Base-by-base conservation (phyloP, 441 rosid species). In the Gossypium gossypioides region DNA sequence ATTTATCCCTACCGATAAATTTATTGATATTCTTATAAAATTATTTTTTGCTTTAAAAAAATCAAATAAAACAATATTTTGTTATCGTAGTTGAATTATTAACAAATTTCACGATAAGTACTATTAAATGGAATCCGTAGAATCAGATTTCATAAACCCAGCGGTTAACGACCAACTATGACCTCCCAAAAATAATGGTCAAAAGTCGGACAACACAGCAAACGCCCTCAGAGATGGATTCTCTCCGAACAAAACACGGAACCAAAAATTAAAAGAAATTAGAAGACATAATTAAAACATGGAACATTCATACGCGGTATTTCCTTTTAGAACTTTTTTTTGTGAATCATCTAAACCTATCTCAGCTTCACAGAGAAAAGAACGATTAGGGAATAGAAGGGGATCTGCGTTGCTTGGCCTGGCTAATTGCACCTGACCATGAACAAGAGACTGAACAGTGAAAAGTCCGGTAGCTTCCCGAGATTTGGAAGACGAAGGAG, bases 151-250 rank as follows among this genome's bases (percentile, higher is more conserved):
- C 55, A 50, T 50, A 50, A 50, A 50, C 19, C 18, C 19, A 50
- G 18, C 21, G 66, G 76, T 62, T 76, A 80, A 76, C 55, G 1
- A 16, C 21, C 32, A 67, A 51, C 13, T 22, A 34, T 61, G 59
- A 65, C 75, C 55, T 71, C 72, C 59, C 71, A 62, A 64, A 70
- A 76, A 69, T 70, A 73, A 77, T 24, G 74, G 79, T 50, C 24
- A 22, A 63, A 76, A 71, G 9, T 44, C 7, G 7, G 16, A 71
- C 66, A 60, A 61, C 22, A 18, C 25, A 63, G 37, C 24, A 1
- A 13, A 3, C 46, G 0, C 65, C 65, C 65, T 29, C 51, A 9
- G 27, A 0, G 15, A 25, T 27, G 37, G 27, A 58, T 46, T 46
- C 70, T 74, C 58, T 69, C 75, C 34, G 55, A 75, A 68, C 63